Percentiles rank a stretch among this genome's conserved stretches.
phyloP scores from a whole-genome alignment of 2,329 filamentous ascomycete species.

The Sclerotinia nivalis region DNA sequence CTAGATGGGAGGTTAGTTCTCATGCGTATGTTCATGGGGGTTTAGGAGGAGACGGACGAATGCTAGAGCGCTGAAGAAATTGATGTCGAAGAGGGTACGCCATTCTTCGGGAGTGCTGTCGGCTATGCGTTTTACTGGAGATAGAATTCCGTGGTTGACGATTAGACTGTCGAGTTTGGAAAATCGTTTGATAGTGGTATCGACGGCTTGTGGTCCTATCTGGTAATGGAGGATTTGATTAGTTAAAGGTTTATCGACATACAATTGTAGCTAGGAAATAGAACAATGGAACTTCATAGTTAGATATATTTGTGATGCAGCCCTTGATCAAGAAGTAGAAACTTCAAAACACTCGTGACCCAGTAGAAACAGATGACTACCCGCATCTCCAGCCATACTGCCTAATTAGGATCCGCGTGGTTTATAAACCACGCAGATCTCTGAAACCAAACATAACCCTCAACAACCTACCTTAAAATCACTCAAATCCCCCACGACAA shows the following conservation, averaged over 20 bases:
- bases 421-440: not conserved
- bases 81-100: conserved; percentile 75
- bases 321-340: not conserved
- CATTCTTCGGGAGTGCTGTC: conserved; percentile 72
- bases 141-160: conserved; percentile 82
- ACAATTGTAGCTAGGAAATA: not conserved
- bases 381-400: not conserved
- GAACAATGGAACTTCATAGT: not conserved
- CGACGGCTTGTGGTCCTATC: conserved; percentile 61
- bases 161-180: conserved; percentile 77
- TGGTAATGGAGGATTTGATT: conserved; percentile 20
- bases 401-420: too few species aligned
- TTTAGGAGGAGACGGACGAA: conserved; percentile 57
- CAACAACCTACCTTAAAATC: conserved; percentile 49
- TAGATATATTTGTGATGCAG: not conserved
- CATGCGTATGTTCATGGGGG: conserved; percentile 18
- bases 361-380: not conserved
- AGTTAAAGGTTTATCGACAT: not conserved
- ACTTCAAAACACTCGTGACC: not conserved
- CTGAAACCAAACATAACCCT: not conserved
- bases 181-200: conserved; percentile 66
- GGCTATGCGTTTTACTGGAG: conserved; percentile 70
- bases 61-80: conserved; percentile 80
- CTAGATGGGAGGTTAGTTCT: conserved; percentile 7
- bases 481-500: conserved; percentile 56